Evolutionary conservation across 2,329 filamentous ascomycete genomes (phyloP).

Genomic region (Arthrobotrys entomopaga): DNA sequence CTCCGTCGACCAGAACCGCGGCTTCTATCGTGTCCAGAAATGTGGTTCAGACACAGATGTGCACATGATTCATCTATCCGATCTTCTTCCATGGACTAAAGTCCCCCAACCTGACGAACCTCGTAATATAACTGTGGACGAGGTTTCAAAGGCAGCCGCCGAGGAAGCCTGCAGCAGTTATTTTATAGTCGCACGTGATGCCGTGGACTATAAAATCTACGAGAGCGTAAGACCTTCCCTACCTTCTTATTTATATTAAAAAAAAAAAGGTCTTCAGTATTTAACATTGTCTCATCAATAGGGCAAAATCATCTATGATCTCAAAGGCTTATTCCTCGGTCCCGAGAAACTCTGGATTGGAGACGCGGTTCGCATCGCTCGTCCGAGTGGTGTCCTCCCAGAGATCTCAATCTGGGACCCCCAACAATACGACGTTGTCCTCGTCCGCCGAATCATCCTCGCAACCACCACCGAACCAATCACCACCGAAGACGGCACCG

Average conservation of each 20-base stretch:
- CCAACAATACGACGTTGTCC: slow-evolving; percentile 28
- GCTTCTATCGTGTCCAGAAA: slow-evolving; percentile 41
- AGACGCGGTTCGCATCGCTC: slow-evolving; percentile 35
- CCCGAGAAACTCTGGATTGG: slow-evolving; percentile 46
- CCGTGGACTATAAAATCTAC: background rate
- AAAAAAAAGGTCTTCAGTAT: background rate
- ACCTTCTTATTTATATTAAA: background rate
- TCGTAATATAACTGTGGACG: slow-evolving; percentile 27
- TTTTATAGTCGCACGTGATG: slow-evolving; percentile 2
- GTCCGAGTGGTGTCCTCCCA: background rate
- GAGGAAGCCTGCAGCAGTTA: slow-evolving; percentile 6
- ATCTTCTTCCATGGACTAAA: slow-evolving; percentile 40
- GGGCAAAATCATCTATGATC: slow-evolving; percentile 11
- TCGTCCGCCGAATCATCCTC: slow-evolving; percentile 25
- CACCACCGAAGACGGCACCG: background rate
- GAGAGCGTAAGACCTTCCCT: slow-evolving; percentile 17
- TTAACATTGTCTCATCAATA: background rate
- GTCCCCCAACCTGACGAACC: slow-evolving; percentile 5
- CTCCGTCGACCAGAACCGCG: slow-evolving; percentile 15
- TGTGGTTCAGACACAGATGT: slow-evolving; percentile 30
- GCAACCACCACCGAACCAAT: background rate
- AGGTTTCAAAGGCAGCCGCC: slow-evolving; percentile 12
- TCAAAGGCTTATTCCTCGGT: slow-evolving; percentile 32
- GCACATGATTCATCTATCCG: slow-evolving; percentile 24
- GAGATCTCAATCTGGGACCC: slow-evolving; percentile 45